Percentiles rank a stretch among this genome's conserved stretches.
Conservation (phyloP, 129 eudicot species). For the Flaveria brownii region DNA sequence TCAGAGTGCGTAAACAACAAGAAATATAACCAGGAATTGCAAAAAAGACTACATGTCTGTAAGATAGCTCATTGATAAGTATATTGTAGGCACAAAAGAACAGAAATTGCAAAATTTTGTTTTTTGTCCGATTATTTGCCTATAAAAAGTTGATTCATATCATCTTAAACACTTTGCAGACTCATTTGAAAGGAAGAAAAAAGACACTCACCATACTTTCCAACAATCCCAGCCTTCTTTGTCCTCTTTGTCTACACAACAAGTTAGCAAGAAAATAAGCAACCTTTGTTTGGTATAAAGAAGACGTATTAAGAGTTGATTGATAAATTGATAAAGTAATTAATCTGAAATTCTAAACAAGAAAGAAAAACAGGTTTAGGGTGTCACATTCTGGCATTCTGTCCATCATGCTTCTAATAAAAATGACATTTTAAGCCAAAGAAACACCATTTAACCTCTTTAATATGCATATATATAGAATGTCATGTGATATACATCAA, state of each 20-base stretch:
- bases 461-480: too few species aligned
- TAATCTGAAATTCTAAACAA: neutral
- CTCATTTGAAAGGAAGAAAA: neutral
- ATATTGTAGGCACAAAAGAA: too few species aligned
- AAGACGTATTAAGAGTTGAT: neutral
- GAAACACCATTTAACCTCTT: too few species aligned
- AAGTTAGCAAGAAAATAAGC: constrained; percentile 10
- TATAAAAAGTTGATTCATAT: neutral
- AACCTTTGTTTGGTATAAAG: neutral
- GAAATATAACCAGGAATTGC: neutral
- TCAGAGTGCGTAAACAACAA: neutral
- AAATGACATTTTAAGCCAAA: too few species aligned
- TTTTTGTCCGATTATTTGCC: neutral
- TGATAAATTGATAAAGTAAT: neutral
- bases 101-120: too few species aligned
- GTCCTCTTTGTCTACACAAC: constrained; percentile 60
- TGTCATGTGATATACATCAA: neutral
- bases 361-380: neutral
- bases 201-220: constrained; percentile 56
- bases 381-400: neutral
- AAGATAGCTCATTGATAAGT: too few species aligned
- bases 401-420: too few species aligned
- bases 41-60: neutral
- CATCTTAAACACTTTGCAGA: neutral
- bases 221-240: constrained; percentile 76